A percentile compares a stretch with the other conserved stretches of the same genome.
Evolutionary conservation across 768 basidiomycete genomes (phyloP).

Genomic region (Tremella fuciformis): DNA sequence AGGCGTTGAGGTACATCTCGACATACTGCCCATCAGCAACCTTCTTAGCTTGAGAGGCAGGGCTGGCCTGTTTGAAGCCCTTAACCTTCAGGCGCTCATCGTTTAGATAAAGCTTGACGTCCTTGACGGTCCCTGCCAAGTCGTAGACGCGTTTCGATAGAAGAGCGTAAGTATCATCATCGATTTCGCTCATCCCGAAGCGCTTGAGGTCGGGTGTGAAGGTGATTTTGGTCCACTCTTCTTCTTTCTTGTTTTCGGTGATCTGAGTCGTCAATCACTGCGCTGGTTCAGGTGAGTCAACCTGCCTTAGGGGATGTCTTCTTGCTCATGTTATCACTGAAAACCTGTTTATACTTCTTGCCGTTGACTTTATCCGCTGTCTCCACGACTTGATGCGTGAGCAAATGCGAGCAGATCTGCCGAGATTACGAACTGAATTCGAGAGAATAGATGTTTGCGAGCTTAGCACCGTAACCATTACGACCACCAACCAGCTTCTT

Average conservation of each 20-base stretch:
- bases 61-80: constrained; percentile 68
- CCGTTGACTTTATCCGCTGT: constrained; percentile 81
- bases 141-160: constrained; percentile 93
- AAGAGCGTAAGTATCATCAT: constrained; percentile 83
- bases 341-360: constrained; percentile 93
- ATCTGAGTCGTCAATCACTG: constrained; percentile 55
- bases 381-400: constrained; percentile 61
- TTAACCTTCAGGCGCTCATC: constrained; percentile 88
- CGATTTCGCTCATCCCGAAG: constrained; percentile 84
- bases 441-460: constrained; percentile 95
- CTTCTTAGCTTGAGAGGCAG: neutral
- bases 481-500: constrained; percentile 98
- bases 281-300: neutral
- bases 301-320: constrained; percentile 73
- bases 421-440: constrained; percentile 64
- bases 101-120: constrained; percentile 89
- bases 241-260: constrained; percentile 78
- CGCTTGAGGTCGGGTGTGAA: constrained; percentile 88
- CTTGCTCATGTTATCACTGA: constrained; percentile 87
- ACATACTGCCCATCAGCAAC: constrained; percentile 64
- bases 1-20: constrained; percentile 82
- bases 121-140: constrained; percentile 89
- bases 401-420: neutral
- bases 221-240: constrained; percentile 88
- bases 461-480: constrained; percentile 97